Percentiles rank a stretch among this genome's conserved stretches.
Conservation (phyloP, 2,329 filamentous ascomycete species). For the Dactylellina sp. region DNA sequence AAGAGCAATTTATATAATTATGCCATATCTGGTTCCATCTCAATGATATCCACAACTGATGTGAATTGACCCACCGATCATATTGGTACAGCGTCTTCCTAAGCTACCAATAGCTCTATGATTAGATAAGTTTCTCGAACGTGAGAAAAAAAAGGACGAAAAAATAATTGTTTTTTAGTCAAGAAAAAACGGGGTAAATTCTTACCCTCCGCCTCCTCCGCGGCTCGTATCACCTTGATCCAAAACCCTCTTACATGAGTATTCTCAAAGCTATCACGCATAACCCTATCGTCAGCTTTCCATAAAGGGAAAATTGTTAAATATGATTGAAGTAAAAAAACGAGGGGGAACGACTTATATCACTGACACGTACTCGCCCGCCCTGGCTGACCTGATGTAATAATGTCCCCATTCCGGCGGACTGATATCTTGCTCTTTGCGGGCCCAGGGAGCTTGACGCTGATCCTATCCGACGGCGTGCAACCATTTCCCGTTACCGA, state of each 20-base stretch:
- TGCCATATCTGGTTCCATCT: not conserved
- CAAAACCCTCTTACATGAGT: not conserved
- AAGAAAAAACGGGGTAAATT: not conserved
- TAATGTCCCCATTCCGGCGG: not conserved
- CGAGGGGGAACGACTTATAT: not conserved
- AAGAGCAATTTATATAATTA: too few relatives aligned
- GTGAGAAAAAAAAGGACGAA: too few relatives aligned
- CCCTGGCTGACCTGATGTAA: slow-evolving; percentile 1
- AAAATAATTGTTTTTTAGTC: too few relatives aligned
- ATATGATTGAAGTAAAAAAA: not conserved
- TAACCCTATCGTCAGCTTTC: slow-evolving; percentile 2
- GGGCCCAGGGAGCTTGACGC: not conserved
- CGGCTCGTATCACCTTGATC: slow-evolving; percentile 5
- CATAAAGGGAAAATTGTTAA: too few relatives aligned
- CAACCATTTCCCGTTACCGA: not conserved
- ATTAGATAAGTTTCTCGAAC: not conserved
- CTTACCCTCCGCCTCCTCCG: not conserved
- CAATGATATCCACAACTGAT: slow-evolving; percentile 6
- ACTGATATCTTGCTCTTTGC: too few relatives aligned
- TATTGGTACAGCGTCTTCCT: slow-evolving; percentile 1
- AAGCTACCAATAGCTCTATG: not conserved
- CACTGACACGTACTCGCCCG: slow-evolving; percentile 5
- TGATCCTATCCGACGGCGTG: not conserved
- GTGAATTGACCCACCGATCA: not conserved
- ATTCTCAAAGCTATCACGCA: slow-evolving; percentile 5